These are phyloP conservation scores for Ichthyophonus hoferi DNA, from an alignment of 208 protist genomes.

Conservation along the genomic window DNA sequence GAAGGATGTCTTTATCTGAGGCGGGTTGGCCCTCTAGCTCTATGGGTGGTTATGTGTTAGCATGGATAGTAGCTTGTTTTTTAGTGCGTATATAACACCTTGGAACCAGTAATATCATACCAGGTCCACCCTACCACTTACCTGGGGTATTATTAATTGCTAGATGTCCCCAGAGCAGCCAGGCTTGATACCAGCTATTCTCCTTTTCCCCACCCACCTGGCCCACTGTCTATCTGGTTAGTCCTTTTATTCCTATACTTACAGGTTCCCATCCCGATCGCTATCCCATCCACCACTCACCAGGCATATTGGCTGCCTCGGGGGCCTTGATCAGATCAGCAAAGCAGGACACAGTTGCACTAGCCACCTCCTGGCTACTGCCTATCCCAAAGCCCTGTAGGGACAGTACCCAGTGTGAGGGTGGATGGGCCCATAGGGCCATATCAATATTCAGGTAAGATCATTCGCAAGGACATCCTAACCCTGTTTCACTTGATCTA, in stretches of 20 bases:
- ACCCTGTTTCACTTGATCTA: too few species aligned
- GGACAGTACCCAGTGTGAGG: too few species aligned
- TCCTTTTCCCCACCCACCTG: background rate
- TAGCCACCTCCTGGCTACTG: conserved; percentile 22
- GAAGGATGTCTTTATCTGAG: background rate
- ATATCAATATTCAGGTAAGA: too few species aligned
- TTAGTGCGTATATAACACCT: too few species aligned
- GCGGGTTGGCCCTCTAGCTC: background rate
- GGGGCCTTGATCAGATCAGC: conserved; percentile 13
- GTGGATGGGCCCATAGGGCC: too few species aligned
- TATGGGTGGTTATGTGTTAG: background rate
- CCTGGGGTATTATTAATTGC: background rate
- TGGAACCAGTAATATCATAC: too few species aligned
- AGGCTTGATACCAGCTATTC: background rate
- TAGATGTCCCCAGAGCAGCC: background rate
- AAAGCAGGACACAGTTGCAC: background rate
- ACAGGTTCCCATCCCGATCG: too few species aligned
- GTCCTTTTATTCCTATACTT: too few species aligned
- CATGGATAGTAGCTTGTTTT: background rate
- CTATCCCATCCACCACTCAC: too few species aligned
- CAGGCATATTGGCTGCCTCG: background rate
- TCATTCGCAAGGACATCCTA: too few species aligned
- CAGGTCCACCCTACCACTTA: background rate
- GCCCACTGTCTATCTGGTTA: too few species aligned
- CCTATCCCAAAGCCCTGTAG: background rate